Conservation (phyloP, 2,329 filamentous ascomycete genomes). For the Aspergillus felis region DNA sequence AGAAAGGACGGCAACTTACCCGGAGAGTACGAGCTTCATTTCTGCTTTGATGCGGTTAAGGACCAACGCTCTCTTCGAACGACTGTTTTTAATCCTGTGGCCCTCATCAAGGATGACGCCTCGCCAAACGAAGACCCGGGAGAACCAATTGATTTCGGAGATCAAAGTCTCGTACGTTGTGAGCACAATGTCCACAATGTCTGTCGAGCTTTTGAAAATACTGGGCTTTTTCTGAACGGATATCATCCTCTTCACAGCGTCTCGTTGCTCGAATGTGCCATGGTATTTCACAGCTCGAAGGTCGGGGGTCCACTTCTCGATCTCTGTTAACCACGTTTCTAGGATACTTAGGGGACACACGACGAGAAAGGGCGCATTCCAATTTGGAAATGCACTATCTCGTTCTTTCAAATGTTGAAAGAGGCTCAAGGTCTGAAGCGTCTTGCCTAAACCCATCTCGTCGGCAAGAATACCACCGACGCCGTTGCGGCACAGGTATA, state of each 20-base stretch:
- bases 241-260: conserved; percentile 18
- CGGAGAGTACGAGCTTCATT: conserved; percentile 41
- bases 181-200: conserved; percentile 35
- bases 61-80: conserved; percentile 40
- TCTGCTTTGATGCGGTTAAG: conserved; percentile 45
- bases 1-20: background rate
- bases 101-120: conserved; percentile 54
- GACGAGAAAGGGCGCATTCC: conserved; percentile 28
- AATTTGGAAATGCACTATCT: conserved; percentile 6
- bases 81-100: conserved; percentile 51
- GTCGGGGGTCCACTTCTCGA: conserved; percentile 43
- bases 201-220: conserved; percentile 10
- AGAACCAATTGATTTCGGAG: conserved; percentile 47
- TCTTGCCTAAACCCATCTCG: conserved; percentile 32
- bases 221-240: background rate
- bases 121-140: conserved; percentile 49
- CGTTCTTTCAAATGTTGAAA: conserved; percentile 47
- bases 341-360: conserved; percentile 51
- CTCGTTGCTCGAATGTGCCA: conserved; percentile 42
- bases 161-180: conserved; percentile 50
- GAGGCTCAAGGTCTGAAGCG: conserved; percentile 31
- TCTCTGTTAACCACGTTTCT: conserved; percentile 47
- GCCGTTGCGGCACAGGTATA: conserved; percentile 32
- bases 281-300: conserved; percentile 49
- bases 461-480: conserved; percentile 25